phyloP scores from a whole-genome alignment of 805 yeast species.

The Saccharomycopsis oosterbeekiorum region DNA sequence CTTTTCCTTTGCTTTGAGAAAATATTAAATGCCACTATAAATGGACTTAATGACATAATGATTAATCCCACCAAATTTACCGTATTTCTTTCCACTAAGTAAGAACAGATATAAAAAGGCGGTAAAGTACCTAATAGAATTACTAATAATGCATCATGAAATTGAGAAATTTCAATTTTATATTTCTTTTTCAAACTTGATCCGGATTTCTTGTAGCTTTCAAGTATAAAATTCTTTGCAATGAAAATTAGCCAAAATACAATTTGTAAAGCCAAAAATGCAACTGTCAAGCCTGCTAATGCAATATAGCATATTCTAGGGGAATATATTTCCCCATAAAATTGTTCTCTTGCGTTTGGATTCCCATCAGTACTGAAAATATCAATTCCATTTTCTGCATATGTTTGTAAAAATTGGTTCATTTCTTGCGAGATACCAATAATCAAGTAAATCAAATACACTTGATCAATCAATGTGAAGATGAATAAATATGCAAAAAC shows the following conservation, averaged over 20 bases:
- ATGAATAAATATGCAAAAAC: constrained; percentile 9
- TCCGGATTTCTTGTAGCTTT: constrained; percentile 14
- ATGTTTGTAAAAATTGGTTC: background rate
- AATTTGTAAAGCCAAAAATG: constrained; percentile 6
- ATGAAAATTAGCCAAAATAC: constrained; percentile 12
- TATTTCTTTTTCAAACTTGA: constrained; percentile 5
- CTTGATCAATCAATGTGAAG: constrained; percentile 5
- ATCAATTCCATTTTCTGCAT: constrained; percentile 9
- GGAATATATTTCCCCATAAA: background rate
- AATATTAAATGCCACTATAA: constrained; percentile 1
- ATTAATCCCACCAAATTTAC: constrained; percentile 5
- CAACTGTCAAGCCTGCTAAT: background rate
- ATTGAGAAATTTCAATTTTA: constrained; percentile 1
- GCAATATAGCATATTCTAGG: constrained; percentile 5
- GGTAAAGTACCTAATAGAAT: constrained; percentile 10
- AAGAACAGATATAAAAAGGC: constrained; percentile 7
- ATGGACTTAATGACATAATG: background rate
- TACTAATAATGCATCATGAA: constrained; percentile 7
- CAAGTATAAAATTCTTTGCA: constrained; percentile 15
- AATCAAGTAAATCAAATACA: background rate
- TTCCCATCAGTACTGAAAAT: constrained; percentile 5
- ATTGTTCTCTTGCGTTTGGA: constrained; percentile 7
- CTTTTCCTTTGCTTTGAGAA: background rate
- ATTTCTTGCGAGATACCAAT: background rate
- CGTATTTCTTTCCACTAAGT: constrained; percentile 3